Evolutionary conservation across 2,329 filamentous ascomycete genomes (phyloP), one percentile per base, ranked within the genome.

Genomic region (Ophiostoma australiae): DNA sequence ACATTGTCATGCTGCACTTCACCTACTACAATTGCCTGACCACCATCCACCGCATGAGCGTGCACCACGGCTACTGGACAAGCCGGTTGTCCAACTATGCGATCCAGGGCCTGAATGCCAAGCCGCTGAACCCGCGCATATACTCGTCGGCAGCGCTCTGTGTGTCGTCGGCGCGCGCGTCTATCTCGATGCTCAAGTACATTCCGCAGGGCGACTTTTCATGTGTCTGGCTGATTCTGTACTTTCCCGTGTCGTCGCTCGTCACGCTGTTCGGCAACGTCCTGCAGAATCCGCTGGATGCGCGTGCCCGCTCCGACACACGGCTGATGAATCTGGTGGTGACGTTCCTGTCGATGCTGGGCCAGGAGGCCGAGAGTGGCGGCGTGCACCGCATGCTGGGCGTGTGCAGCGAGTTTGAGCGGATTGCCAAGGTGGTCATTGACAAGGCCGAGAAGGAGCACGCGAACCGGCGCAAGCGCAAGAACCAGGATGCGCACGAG

Each of bases 21-120:
- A 90, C 93, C 1, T 99, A 99, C 80, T 98, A 98, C 83, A 99
- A 99, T 79, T 97, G 94, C 76, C 82, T 99, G 69, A 97, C 94
- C 0, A 99, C 95, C 0, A 97, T 99, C 74, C 95, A 99, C 79
- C 92, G 95, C 69, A 99, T 98, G 95, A 97, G 93, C 61, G 91
- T 98, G 39, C 95, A 98, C 76, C 94, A 97, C 78, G 95, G 95
- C 17, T 97, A 97, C 81, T 99, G 95, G 95, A 98, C 94, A 0
- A 97, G 92, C 77, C 88, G 95, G 52, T 82, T 99, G 58, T 97
- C 94, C 52, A 94, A 98, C 77, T 98, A 93, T 77, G 95, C 95
- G 20, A 95, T 98, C 71, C 92, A 97, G 79, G 95, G 95, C 0
- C 84, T 97, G 61, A 98, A 98, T 79, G 90, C 94, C 0, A 87